Base-by-base conservation (phyloP, 2,329 filamentous ascomycete species). In the Metarhizium brunneum region DNA sequence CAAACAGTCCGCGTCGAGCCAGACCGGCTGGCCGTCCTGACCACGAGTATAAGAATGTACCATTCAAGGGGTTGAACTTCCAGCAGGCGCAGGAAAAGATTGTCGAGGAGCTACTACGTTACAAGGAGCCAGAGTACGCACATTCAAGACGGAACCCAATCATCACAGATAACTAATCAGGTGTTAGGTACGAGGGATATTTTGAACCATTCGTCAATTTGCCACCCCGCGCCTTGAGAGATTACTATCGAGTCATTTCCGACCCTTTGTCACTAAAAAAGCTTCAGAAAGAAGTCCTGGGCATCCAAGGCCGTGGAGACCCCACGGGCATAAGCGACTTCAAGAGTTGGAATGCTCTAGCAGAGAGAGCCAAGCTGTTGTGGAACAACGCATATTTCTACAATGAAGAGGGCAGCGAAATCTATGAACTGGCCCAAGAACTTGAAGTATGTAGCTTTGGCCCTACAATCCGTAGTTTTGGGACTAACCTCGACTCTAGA, bases 381-480 rank as follows among this genome's bases (percentile, higher is more conserved):
- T 96, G 92, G 92, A 81, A 80, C 51, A 96, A 96, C 69, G 90
- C 91, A 0, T 87, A 85, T 64, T 86, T 86, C 57, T 96, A 92
- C 75, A 96, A 96, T 62, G 90, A 96, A 69, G 91, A 96, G 66
- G 88, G 87, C 4, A 96, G 92, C 65, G 87, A 90, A 16, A 92
- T 96, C 53, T 90, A 85, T 60, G 77, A 82, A 25, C 76, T 94
- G 58, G 90, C 90, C 0, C 82, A 85, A 51, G 85, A 94, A 57
- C 81, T 96, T 6, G 86, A 95, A 82, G 89, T 90, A 73, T 51
- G 64, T 30, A 6, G 42, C 4, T 20, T n/a, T 4, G 5, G 20
- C 5, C 3, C 4, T 40, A 13, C 10, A 7, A 13, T 18, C n/a
- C 10, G 7, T 14, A 47, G 4, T 14, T 16, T 10, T 6, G 4